Percentiles rank a stretch among this genome's conserved stretches.
These are phyloP conservation scores for Fusarium poae DNA, from an alignment of 2,329 filamentous ascomycete species.

Conservation along the genomic window DNA sequence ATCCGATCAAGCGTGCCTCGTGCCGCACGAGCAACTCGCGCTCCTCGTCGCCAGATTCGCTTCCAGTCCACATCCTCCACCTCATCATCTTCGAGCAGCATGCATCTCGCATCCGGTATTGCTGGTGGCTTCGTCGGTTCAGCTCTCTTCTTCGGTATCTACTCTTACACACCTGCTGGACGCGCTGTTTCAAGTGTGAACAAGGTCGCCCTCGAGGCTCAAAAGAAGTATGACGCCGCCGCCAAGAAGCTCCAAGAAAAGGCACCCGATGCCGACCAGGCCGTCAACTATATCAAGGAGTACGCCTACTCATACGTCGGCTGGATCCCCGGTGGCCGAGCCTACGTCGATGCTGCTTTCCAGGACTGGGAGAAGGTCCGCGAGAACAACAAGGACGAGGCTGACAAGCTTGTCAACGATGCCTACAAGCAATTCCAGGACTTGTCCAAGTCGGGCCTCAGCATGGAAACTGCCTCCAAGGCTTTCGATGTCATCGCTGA, in stretches of 20 bases:
- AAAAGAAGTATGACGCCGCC: conserved; percentile 70
- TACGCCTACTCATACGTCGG: conserved; percentile 76
- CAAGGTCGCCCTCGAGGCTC: conserved; percentile 65
- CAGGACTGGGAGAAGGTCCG: conserved; percentile 77
- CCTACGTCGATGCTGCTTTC: conserved; percentile 77
- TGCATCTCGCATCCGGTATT: conserved; percentile 57
- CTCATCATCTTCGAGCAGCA: conserved; percentile 41
- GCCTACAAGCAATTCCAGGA: conserved; percentile 76
- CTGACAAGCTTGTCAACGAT: conserved; percentile 75
- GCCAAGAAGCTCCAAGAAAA: conserved; percentile 71
- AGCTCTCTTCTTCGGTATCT: conserved; percentile 58
- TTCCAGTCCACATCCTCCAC: conserved; percentile 57
- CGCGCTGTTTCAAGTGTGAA: conserved; percentile 58
- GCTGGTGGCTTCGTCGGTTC: conserved; percentile 61
- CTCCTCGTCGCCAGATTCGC: conserved; percentile 51
- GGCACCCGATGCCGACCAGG: conserved; percentile 75
- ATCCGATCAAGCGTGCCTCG: conserved; percentile 48
- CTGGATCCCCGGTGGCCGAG: conserved; percentile 77
- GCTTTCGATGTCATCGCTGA: conserved; percentile 74
- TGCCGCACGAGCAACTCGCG: conserved; percentile 47
- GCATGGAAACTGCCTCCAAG: conserved; percentile 71
- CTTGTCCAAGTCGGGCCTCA: conserved; percentile 70
- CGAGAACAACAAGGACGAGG: conserved; percentile 75
- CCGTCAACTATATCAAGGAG: conserved; percentile 73
- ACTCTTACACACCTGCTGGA: conserved; percentile 61